Evolutionary conservation across 768 basidiomycete genomes (phyloP).

Genomic region (Candolleomyces aberdarensis): DNA sequence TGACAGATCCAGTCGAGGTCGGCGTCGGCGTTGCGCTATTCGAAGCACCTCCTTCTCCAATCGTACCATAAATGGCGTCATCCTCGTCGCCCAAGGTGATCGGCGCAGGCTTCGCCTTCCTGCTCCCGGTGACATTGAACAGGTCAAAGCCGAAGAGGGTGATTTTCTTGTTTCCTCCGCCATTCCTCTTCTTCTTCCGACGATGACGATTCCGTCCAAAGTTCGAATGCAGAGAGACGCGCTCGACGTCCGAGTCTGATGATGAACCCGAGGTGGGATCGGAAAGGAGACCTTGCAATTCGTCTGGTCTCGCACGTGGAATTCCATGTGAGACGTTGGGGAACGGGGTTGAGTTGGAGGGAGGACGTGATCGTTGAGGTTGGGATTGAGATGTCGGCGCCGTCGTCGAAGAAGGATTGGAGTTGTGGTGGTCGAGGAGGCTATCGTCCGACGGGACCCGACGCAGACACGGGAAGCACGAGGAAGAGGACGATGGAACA

Average conservation of each 20-base stretch:
- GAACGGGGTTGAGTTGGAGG: conserved; percentile 1
- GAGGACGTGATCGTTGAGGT: too few species aligned
- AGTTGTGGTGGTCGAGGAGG: conserved; percentile 5
- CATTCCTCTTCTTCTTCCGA: conserved; percentile 25
- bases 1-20: conserved; percentile 48
- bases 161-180: conserved; percentile 36
- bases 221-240: conserved; percentile 66
- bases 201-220: conserved; percentile 29
- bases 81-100: conserved; percentile 63
- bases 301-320: conserved; percentile 34
- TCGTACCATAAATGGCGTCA: conserved; percentile 24
- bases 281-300: conserved; percentile 38
- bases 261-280: conserved; percentile 19
- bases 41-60: neutral
- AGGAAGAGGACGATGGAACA: conserved; percentile 47
- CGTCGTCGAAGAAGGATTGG: neutral
- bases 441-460: conserved; percentile 20
- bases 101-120: conserved; percentile 29
- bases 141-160: conserved; percentile 65
- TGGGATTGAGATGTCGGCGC: neutral
- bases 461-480: conserved; percentile 12
- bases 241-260: conserved; percentile 52
- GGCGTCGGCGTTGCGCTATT: conserved; percentile 3
- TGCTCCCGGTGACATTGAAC: conserved; percentile 43
- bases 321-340: conserved; percentile 27